These are phyloP conservation scores for Cryptomeria japonica DNA, from an alignment of 75 land plant genomes.

Conservation along the genomic window DNA sequence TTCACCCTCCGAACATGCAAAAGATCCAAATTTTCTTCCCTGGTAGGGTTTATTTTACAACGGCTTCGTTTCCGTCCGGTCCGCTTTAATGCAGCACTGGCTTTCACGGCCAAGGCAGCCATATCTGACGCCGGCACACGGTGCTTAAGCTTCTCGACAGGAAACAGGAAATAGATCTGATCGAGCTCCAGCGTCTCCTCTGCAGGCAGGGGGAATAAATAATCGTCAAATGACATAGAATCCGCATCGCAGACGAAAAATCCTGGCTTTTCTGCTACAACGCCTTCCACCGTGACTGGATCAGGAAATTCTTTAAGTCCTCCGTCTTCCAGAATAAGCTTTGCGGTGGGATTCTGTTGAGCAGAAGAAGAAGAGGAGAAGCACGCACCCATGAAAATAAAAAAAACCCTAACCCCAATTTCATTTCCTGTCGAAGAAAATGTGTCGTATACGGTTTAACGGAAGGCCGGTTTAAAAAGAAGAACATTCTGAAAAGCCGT, in stretches of 20 bases:
- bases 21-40: background rate
- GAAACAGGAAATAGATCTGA: slow-evolving; percentile 39
- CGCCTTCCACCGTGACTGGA: slow-evolving; percentile 5
- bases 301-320: slow-evolving; percentile 20
- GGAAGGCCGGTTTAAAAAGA: too few relatives aligned
- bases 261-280: slow-evolving; percentile 10
- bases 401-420: background rate
- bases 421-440: too few relatives aligned
- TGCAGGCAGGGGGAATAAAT: background rate
- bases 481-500: too few relatives aligned
- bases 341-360: background rate
- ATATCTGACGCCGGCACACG: slow-evolving; percentile 19
- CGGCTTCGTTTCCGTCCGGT: background rate
- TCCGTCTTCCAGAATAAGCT: slow-evolving; percentile 25
- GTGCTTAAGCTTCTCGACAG: slow-evolving; percentile 8
- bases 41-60: background rate
- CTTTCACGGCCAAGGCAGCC: slow-evolving; percentile 25
- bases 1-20: background rate
- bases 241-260: slow-evolving; percentile 28
- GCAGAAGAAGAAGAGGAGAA: background rate
- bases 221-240: slow-evolving; percentile 16
- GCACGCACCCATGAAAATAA: background rate
- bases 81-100: slow-evolving; percentile 10
- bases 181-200: slow-evolving; percentile 22
- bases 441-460: background rate